Percentiles rank a stretch among this genome's conserved stretches.
Conservation (phyloP, 2,329 filamentous ascomycete species). For the Trichoderma lentiforme region DNA sequence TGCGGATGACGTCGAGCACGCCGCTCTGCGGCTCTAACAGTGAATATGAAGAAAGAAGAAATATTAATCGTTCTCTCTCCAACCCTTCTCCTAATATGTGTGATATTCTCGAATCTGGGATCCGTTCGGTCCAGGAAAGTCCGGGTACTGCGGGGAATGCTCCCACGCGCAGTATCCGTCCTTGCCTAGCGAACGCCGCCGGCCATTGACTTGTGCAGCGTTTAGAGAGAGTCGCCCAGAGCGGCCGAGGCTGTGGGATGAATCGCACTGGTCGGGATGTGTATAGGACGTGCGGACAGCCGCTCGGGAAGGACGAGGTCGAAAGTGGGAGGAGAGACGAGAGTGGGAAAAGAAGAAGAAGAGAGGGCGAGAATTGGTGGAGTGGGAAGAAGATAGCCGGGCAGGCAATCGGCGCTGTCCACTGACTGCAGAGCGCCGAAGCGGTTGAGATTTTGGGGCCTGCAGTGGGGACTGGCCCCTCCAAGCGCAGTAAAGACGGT, state of each 20-base stretch:
- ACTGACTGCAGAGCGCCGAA: background rate
- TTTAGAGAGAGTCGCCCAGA: conserved; percentile 10
- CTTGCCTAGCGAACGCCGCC: conserved; percentile 52
- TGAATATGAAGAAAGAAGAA: background rate
- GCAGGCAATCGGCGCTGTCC: conserved; percentile 4
- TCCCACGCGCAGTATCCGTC: conserved; percentile 58
- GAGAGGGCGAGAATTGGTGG: background rate
- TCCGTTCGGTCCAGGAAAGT: conserved; percentile 27
- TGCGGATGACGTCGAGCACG: conserved; percentile 8
- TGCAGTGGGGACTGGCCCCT: conserved; percentile 11
- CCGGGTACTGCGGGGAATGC: conserved; percentile 55
- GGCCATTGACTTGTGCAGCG: conserved; percentile 50
- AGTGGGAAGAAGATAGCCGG: conserved; percentile 6
- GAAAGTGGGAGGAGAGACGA: background rate
- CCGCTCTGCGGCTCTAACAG: background rate
- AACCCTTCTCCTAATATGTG: background rate
- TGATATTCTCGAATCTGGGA: conserved; percentile 12
- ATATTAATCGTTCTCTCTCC: background rate
- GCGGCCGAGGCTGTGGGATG: conserved; percentile 3
- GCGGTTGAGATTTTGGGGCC: conserved; percentile 6
- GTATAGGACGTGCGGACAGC: background rate
- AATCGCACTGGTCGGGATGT: conserved; percentile 3
- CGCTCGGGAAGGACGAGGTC: conserved; percentile 10
- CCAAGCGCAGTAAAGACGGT: background rate
- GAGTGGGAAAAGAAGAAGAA: background rate